These are phyloP conservation scores for Hypoxylon crocopeplum DNA, from an alignment of 495 filamentous ascomycete genomes.

Conservation along the genomic window DNA sequence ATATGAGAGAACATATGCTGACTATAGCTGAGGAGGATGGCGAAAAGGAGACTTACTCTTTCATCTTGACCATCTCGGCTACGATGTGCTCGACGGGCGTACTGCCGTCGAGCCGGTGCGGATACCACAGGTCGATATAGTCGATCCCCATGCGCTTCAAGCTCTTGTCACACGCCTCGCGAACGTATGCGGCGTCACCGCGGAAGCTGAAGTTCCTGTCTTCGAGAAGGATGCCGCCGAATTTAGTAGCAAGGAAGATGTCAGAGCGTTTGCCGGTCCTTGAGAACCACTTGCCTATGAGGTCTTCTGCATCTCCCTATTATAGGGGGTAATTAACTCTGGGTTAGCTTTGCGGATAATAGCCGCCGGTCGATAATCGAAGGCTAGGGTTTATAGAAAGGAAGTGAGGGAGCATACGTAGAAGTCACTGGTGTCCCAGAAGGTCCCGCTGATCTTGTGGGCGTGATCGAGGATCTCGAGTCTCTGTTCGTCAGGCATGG, in stretches of 20 bases:
- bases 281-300: constrained; percentile 64
- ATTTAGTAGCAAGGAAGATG: constrained; percentile 67
- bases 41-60: constrained; percentile 48
- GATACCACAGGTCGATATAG: constrained; percentile 58
- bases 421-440: constrained; percentile 67
- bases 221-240: constrained; percentile 44
- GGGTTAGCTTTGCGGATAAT: constrained; percentile 12
- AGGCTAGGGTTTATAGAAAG: neutral
- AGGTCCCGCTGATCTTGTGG: constrained; percentile 57
- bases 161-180: constrained; percentile 54
- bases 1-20: too few relatives aligned
- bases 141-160: constrained; percentile 54
- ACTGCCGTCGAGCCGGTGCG: constrained; percentile 37
- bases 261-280: constrained; percentile 58
- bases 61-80: constrained; percentile 55
- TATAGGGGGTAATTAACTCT: neutral
- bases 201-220: constrained; percentile 37
- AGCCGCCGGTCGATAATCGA: constrained; percentile 2
- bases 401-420: constrained; percentile 21
- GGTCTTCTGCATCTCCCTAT: constrained; percentile 58
- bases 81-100: constrained; percentile 58
- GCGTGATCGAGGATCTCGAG: constrained; percentile 59
- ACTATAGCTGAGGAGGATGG: too few relatives aligned
- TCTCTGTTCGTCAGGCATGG: constrained; percentile 51
- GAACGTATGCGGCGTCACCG: constrained; percentile 57